Base-by-base conservation (phyloP, 176 grass and related monocot species). In the Alloteropsis semialata region DNA sequence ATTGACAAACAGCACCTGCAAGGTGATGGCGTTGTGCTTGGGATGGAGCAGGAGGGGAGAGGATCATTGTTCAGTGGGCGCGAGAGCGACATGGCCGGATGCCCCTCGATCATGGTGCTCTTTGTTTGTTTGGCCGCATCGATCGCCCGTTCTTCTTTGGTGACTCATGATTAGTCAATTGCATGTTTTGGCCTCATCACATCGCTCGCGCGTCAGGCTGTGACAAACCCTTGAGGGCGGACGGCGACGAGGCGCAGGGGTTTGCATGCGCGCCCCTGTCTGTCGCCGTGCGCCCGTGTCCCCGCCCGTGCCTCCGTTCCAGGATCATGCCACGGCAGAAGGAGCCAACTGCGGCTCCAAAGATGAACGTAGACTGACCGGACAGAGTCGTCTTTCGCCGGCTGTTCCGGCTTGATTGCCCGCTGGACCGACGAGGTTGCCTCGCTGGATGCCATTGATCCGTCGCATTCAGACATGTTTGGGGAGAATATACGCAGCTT, bases 111-210 rank as follows among this genome's bases (percentile, higher is more conserved):
- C 70, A 8, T 18, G 11, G 59, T 1, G 29, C 60, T 65, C 45
- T 34, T 27, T 79, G 75, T 49, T 80, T 14, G 29, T 54, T 80
- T 54, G 77, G 61, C 62, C 16, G 6, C 12, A 15, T 53, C 32
- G n/a, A n/a, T n/a, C n/a, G n/a, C n/a, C n/a, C n/a, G n/a, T n/a
- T n/a, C 29, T 45, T 18, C 3, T 36, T 36, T 13, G 58, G 81
- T 49, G 53, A 43, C 67, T 70, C 61, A 76, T 81, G 82, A 63
- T 85, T 34, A 70, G 43, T 85, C 60, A 11, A 69, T 62, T 69
- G 82, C 82, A 78, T 88, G 75, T 28, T 84, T 89, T 22, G 21
- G 53, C 29, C 50, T 76, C 27, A 30, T 80, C 62, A 27, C 70
- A 28, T 43, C 71, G 22, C 29, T 62, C 63, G 46, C 57, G 33